A percentile compares a stretch with the other conserved stretches of the same genome.
These are phyloP conservation scores for Coemansia sp. DNA, from an alignment of 192 early-diverging fungal species.

Conservation along the genomic window DNA sequence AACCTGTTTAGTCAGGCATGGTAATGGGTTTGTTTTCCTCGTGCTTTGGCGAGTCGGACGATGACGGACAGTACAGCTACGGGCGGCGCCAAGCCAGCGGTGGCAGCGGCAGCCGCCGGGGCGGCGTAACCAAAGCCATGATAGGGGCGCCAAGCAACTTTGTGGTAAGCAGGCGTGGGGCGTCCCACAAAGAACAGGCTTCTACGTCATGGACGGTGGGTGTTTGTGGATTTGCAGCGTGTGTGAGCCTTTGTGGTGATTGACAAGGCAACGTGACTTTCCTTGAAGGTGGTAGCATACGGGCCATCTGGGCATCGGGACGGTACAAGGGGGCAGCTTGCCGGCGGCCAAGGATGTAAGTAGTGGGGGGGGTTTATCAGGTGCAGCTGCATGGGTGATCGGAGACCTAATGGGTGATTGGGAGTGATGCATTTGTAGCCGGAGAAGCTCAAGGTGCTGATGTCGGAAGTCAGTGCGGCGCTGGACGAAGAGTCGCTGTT, in stretches of 20 bases:
- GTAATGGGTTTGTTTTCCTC: slow-evolving; percentile 49
- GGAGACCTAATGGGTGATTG: background rate
- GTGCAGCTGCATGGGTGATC: background rate
- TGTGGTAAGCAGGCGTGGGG: slow-evolving; percentile 23
- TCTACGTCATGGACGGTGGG: background rate
- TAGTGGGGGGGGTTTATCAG: background rate
- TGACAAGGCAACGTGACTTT: background rate
- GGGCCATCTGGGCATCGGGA: slow-evolving; percentile 44
- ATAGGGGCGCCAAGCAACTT: slow-evolving; percentile 46
- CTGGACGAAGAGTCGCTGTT: slow-evolving; percentile 32
- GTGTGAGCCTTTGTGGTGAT: background rate
- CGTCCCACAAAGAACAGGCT: background rate
- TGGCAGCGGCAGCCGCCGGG: slow-evolving; percentile 6
- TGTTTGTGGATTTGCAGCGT: background rate
- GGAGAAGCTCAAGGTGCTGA: slow-evolving; percentile 40
- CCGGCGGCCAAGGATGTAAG: slow-evolving; percentile 38
- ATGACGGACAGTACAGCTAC: slow-evolving; percentile 3
- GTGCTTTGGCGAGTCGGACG: slow-evolving; percentile 38
- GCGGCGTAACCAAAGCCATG: slow-evolving; percentile 46
- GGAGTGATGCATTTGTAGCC: slow-evolving; percentile 16
- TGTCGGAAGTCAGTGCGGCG: slow-evolving; percentile 44
- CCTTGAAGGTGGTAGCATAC: slow-evolving; percentile 29
- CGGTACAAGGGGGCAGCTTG: slow-evolving; percentile 20
- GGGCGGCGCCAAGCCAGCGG: too few species aligned
- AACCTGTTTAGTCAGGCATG: too few species aligned